Evolutionary conservation across 192 early-diverging fungal genomes (phyloP), one percentile per base, ranked within the genome.

Genomic region (Coemansia sp.): DNA sequence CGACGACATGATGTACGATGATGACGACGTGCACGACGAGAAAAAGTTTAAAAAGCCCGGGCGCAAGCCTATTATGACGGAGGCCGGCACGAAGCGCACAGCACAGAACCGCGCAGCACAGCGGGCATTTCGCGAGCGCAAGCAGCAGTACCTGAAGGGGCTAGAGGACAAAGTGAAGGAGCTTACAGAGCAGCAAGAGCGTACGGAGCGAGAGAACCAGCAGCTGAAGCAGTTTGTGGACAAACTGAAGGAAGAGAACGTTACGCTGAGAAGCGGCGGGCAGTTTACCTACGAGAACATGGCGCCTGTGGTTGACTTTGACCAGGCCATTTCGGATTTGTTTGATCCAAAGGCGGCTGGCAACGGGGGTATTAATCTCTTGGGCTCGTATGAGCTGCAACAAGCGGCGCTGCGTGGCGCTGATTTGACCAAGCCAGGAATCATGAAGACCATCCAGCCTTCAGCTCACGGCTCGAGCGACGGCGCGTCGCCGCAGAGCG

Each of bases 91-190:
- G 33, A 91, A 91, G 66, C 82, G 92, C 60, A 90, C 90, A 3
- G 88, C 86, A 9, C 92, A 94, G 62, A 94, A 94, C 67, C 82
- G 92, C 14, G 89, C 89, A 2, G 92, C 92, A 3, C 92, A 94
- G 69, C 82, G 90, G 2, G 90, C 92, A 5, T 94, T 94, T 70
- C 85, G 92, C 33, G 88, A 94, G 69, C 84, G 92, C 29, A 84
- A 86, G 45, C 85, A 90, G 53, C 81, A 82, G 58, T 90, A 94
- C 61, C 82, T 92, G 19, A 82, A 86, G 53, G 81, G 86, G 8
- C 80, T 94, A 1, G 92, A 94, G 66, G 79, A 76, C 1, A 81
- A 84, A 42, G 85, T 87, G 5, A 82, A 86, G 46, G 77, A 83
- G 45, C 70, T 90, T 53, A 81, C 88, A 29, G 83, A 83, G 26